Evolutionary conservation across 106 monocot species (phyloP).

Genomic region (Agapanthus africanus): DNA sequence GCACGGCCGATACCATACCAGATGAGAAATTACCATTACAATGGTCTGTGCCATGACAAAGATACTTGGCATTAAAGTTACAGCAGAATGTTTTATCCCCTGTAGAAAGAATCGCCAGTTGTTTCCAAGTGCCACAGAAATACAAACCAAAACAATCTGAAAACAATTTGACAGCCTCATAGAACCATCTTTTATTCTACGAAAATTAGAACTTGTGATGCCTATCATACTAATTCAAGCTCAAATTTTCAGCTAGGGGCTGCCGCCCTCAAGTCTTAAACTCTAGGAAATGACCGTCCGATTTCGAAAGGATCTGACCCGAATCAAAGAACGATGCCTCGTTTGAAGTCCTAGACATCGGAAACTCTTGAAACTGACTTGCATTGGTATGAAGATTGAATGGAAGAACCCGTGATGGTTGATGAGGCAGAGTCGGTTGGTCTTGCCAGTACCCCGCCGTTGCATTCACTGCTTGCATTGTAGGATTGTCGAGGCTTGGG

Average conservation of each 20-base stretch:
- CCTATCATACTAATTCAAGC: too few relatives aligned
- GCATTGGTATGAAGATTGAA: slow-evolving; percentile 11
- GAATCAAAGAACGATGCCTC: slow-evolving; percentile 19
- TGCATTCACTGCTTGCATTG: slow-evolving; percentile 13
- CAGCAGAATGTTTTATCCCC: not conserved
- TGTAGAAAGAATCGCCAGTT: not conserved
- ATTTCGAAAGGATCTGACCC: slow-evolving; percentile 17
- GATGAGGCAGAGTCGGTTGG: slow-evolving; percentile 10
- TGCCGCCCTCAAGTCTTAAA: slow-evolving; percentile 11
- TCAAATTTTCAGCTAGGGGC: too few relatives aligned
- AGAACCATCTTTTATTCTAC: not conserved
- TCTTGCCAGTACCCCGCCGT: slow-evolving; percentile 24
- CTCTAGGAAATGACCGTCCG: slow-evolving; percentile 14
- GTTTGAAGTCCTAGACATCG: slow-evolving; percentile 21
- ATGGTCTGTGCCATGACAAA: too few relatives aligned
- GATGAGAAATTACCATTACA: too few relatives aligned
- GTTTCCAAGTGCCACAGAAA: not conserved
- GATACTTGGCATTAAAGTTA: not conserved
- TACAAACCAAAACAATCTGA: not conserved
- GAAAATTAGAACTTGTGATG: too few relatives aligned
- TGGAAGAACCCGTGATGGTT: slow-evolving; percentile 15
- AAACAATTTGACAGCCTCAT: not conserved
- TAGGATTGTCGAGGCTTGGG: not conserved
- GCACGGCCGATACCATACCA: too few relatives aligned
- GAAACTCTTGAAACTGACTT: slow-evolving; percentile 33